Conservation (phyloP, 2,329 filamentous ascomycete species). For the Beauveria sp. region DNA sequence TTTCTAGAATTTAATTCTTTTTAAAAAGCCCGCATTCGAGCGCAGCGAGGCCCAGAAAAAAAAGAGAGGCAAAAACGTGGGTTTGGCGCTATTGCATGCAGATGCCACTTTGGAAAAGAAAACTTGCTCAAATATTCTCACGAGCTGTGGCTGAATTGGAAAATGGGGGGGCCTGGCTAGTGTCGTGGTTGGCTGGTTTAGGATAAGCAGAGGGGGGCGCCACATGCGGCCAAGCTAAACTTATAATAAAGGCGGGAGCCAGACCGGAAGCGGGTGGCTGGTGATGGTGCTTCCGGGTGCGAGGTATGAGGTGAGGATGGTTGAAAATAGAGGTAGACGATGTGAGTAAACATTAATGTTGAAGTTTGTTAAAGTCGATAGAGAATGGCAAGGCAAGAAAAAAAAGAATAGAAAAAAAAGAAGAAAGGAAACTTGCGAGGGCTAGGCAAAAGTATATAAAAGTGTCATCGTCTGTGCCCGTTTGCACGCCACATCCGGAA, state of each 20-base stretch:
- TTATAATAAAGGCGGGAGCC: not conserved
- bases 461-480: not conserved
- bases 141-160: not conserved
- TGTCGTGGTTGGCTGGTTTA: not conserved
- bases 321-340: too few relatives aligned
- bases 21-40: not conserved
- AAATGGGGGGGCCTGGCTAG: too few relatives aligned
- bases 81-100: constrained; percentile 11
- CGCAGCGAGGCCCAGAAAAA: not conserved
- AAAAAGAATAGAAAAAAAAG: too few relatives aligned
- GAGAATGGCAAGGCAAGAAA: too few relatives aligned
- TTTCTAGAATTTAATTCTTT: not conserved
- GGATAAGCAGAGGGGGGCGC: not conserved
- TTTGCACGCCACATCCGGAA: not conserved
- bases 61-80: not conserved
- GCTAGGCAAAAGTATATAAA: too few relatives aligned
- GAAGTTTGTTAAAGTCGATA: too few relatives aligned
- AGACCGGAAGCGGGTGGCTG: not conserved
- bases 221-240: not conserved
- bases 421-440: not conserved
- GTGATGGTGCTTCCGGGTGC: too few relatives aligned
- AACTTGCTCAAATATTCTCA: constrained; percentile 35
- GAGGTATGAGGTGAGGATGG: too few relatives aligned
- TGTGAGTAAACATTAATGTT: too few relatives aligned
- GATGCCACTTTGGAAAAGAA: constrained; percentile 11